Evolutionary conservation across 257 asterid genomes (phyloP).

Genomic region (Nicotiana paniculata): DNA sequence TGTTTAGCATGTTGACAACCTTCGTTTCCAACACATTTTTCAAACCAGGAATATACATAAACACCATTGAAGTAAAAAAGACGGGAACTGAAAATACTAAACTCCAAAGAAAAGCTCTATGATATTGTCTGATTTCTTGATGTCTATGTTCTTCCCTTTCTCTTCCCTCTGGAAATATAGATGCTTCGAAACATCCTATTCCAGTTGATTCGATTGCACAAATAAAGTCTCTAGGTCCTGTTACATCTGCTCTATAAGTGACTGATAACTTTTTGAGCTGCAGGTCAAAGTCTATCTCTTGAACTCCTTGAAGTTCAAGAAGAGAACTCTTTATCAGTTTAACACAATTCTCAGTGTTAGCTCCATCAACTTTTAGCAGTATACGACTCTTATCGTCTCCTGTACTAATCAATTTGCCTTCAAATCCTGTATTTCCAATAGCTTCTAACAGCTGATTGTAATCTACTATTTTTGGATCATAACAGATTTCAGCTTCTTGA

Average conservation of each 20-base stretch:
- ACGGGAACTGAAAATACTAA: slow-evolving; percentile 52
- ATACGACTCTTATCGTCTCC: slow-evolving; percentile 28
- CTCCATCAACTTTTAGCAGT: slow-evolving; percentile 40
- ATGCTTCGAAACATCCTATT: slow-evolving; percentile 26
- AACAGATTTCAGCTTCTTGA: slow-evolving; percentile 37
- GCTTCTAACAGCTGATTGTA: slow-evolving; percentile 26
- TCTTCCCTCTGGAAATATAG: slow-evolving; percentile 37
- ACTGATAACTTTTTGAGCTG: slow-evolving; percentile 28
- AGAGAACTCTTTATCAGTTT: slow-evolving; percentile 27
- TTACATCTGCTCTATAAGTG: slow-evolving; percentile 41
- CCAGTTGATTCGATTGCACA: slow-evolving; percentile 28
- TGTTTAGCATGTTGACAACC: slow-evolving; percentile 38
- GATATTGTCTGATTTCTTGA: slow-evolving; percentile 34
- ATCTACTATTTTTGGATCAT: slow-evolving; percentile 33
- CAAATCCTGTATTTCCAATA: slow-evolving; percentile 44
- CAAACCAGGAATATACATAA: slow-evolving; percentile 58
- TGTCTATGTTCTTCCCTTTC: slow-evolving; percentile 27
- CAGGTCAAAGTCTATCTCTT: slow-evolving; percentile 20
- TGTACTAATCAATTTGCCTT: slow-evolving; percentile 31
- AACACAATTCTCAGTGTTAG: slow-evolving; percentile 22
- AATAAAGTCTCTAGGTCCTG: slow-evolving; percentile 53
- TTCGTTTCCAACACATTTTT: slow-evolving; percentile 32
- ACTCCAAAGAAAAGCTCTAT: slow-evolving; percentile 50
- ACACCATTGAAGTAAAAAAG: slow-evolving; percentile 52
- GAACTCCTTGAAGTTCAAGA: slow-evolving; percentile 40